These are phyloP conservation scores for Leccinum disarticulatum DNA, from an alignment of 768 basidiomycete species.

Conservation along the genomic window DNA sequence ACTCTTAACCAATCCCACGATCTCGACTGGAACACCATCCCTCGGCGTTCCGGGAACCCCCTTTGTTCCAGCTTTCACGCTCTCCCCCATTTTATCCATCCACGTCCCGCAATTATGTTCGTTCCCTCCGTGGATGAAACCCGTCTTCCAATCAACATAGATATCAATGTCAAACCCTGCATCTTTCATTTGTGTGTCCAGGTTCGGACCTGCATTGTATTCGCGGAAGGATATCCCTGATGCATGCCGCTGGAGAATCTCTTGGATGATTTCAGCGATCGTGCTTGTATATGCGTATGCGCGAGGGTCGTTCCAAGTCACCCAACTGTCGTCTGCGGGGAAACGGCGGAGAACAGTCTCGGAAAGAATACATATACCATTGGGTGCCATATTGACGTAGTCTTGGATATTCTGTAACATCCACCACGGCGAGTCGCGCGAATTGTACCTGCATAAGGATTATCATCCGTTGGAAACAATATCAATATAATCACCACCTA, in stretches of 20 bases:
- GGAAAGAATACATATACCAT: constrained; percentile 75
- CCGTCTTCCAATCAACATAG: constrained; percentile 94
- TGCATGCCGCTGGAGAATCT: constrained; percentile 92
- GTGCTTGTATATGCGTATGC: constrained; percentile 83
- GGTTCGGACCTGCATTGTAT: constrained; percentile 92
- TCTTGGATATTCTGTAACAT: constrained; percentile 99
- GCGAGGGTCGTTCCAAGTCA: constrained; percentile 80
- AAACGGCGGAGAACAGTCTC: constrained; percentile 91
- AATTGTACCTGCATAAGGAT: constrained; percentile 69
- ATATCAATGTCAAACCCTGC: constrained; percentile 93
- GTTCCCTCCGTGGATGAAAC: constrained; percentile 87
- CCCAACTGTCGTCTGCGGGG: constrained; percentile 92
- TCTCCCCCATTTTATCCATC: constrained; percentile 99
- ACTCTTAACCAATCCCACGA: constrained; percentile 90
- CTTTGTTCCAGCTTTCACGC: constrained; percentile 86
- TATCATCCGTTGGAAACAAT: background rate
- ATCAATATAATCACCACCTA: constrained; percentile 32
- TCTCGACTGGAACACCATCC: constrained; percentile 95
- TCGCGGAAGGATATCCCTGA: constrained; percentile 92
- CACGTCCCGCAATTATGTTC: constrained; percentile 87
- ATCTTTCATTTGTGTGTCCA: constrained; percentile 97
- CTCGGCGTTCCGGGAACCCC: constrained; percentile 95
- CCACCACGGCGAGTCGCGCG: constrained; percentile 98
- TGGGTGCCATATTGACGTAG: constrained; percentile 80
- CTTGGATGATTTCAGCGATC: constrained; percentile 94